A percentile compares a stretch with the other conserved stretches of the same genome.
Evolutionary conservation across 257 asterid genomes (phyloP).

Genomic region (Rhazya stricta): DNA sequence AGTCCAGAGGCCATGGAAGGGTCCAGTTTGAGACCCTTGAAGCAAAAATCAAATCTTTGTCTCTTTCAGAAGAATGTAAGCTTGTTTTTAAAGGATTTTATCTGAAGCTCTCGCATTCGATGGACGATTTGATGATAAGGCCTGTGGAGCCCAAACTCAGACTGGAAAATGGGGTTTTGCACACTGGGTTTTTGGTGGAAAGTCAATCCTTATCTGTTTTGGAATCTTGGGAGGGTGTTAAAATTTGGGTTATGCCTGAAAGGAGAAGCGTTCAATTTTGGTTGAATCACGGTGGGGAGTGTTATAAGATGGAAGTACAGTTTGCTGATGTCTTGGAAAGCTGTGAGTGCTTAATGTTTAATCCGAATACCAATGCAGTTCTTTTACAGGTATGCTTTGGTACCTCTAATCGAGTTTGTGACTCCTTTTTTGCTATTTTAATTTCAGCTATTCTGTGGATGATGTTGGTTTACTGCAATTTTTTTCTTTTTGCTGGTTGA

Average conservation of each 20-base stretch:
- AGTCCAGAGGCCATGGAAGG: conserved; percentile 79
- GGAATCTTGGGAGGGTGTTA: conserved; percentile 59
- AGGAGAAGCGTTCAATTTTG: conserved; percentile 51
- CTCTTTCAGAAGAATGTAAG: conserved; percentile 42
- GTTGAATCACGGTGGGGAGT: conserved; percentile 34
- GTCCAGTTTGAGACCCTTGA: conserved; percentile 62
- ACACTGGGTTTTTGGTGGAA: conserved; percentile 52
- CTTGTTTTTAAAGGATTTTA: conserved; percentile 48
- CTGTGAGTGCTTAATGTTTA: conserved; percentile 37
- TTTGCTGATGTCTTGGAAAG: conserved; percentile 68
- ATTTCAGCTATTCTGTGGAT: neutral
- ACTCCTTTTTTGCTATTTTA: neutral
- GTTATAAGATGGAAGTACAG: conserved; percentile 66
- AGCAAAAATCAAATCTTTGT: conserved; percentile 37
- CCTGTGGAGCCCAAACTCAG: conserved; percentile 53
- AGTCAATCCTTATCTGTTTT: conserved; percentile 45
- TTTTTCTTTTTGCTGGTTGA: no score
- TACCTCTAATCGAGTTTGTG: neutral
- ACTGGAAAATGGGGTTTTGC: conserved; percentile 37
- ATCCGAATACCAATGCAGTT: conserved; percentile 33
- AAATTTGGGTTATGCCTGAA: conserved; percentile 75
- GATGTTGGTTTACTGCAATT: neutral
- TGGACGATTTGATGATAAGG: conserved; percentile 49
- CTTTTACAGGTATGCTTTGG: conserved; percentile 52
- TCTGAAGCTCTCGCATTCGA: conserved; percentile 42